phyloP scores from a whole-genome alignment of 75 land plant genomes.

The Selaginella moellendorffii region DNA sequence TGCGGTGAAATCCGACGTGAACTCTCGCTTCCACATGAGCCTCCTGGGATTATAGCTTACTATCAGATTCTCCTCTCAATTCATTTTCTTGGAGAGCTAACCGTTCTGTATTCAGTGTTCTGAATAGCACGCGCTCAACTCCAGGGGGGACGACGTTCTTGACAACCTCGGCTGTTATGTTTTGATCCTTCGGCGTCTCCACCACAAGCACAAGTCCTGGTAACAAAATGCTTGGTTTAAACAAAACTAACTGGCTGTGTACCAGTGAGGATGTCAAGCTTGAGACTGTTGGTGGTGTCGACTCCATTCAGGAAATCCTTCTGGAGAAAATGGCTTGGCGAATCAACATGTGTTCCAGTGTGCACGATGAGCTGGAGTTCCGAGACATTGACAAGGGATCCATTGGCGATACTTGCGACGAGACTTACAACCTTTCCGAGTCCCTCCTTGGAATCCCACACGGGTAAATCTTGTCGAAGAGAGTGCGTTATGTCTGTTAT shows the following conservation, averaged over 20 bases:
- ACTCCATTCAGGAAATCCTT: constrained; percentile 66
- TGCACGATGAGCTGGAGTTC: constrained; percentile 60
- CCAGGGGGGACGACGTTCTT: constrained; percentile 60
- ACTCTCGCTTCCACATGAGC: constrained; percentile 72
- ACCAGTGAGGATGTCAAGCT: constrained; percentile 62
- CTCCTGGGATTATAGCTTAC: constrained; percentile 25
- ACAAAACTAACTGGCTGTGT: background rate
- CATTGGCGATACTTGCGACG: constrained; percentile 52
- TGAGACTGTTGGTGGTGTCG: constrained; percentile 68
- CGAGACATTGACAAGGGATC: constrained; percentile 51
- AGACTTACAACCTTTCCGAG: constrained; percentile 46
- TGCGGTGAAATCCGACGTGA: constrained; percentile 66
- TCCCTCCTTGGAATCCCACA: constrained; percentile 29
- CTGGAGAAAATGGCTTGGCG: constrained; percentile 48
- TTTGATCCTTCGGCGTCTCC: constrained; percentile 88
- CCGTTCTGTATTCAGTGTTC: constrained; percentile 88
- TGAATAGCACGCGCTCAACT: constrained; percentile 69
- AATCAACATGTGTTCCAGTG: constrained; percentile 84
- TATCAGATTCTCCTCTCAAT: background rate
- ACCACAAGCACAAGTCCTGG: constrained; percentile 71
- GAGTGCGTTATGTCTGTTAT: constrained; percentile 66
- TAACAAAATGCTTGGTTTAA: constrained; percentile 2
- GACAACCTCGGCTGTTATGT: constrained; percentile 87
- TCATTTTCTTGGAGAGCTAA: constrained; percentile 10
- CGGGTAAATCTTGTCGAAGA: constrained; percentile 46